A percentile compares a stretch with the other conserved stretches of the same genome.
These are phyloP conservation scores for Clavariopsis aquatica DNA, from an alignment of 495 filamentous ascomycete species.

Conservation along the genomic window DNA sequence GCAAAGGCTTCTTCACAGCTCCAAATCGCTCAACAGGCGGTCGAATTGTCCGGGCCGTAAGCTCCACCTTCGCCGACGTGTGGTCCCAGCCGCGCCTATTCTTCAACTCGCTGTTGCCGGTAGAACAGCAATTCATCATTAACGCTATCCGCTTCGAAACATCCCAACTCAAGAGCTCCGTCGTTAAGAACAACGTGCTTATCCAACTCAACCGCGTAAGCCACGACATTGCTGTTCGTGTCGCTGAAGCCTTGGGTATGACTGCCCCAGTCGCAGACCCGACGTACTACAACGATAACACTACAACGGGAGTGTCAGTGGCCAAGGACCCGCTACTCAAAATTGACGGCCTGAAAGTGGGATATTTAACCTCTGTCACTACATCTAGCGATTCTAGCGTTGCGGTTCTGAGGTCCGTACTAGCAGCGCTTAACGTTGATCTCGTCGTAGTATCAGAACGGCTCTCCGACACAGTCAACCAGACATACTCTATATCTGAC, in stretches of 20 bases:
- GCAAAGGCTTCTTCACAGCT: conserved; percentile 74
- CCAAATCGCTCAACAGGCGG: conserved; percentile 59
- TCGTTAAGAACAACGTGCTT: conserved; percentile 65
- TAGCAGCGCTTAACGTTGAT: conserved; percentile 54
- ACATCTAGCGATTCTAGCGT: conserved; percentile 24
- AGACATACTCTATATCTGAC: conserved; percentile 71
- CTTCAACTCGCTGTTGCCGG: conserved; percentile 70
- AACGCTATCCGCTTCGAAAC: conserved; percentile 78
- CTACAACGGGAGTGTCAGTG: conserved; percentile 61
- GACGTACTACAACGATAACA: conserved; percentile 71
- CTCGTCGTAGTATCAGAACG: conserved; percentile 65
- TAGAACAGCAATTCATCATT: conserved; percentile 75
- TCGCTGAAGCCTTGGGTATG: conserved; percentile 62
- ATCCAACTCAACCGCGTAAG: conserved; percentile 70
- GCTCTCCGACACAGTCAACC: conserved; percentile 58
- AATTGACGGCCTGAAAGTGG: conserved; percentile 67
- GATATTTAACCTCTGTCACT: conserved; percentile 55
- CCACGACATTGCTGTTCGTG: conserved; percentile 67
- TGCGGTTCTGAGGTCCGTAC: conserved; percentile 48
- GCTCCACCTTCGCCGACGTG: conserved; percentile 69
- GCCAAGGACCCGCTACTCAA: conserved; percentile 59
- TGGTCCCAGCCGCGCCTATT: conserved; percentile 77
- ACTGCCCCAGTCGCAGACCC: conserved; percentile 52
- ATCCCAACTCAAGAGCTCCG: conserved; percentile 56
- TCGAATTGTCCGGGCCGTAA: conserved; percentile 58